Base-by-base conservation (phyloP, 768 basidiomycete species). In the Melanogaster broomeanus region DNA sequence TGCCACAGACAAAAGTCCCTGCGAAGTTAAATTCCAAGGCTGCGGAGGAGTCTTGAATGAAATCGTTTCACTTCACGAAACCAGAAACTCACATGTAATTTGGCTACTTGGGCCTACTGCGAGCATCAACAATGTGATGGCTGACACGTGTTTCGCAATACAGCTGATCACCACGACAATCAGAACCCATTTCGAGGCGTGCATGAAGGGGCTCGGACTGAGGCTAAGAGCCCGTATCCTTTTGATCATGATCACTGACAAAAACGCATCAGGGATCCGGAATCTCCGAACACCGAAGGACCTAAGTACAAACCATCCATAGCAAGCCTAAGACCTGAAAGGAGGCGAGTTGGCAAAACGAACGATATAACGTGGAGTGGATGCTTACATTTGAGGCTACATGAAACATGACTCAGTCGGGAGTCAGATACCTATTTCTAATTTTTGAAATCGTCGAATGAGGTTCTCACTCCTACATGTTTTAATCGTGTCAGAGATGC, bases 181-280 rank as follows among this genome's bases (percentile, higher is more conserved):
- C 16, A 49, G 25, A 11, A 61, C 43, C 49, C 6, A 51, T 25
- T 44, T 61, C 6, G 50, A 18, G 0, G 50, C 45, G n/a, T 13
- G 46, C n/a, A 61, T 22, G 6, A 58, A 52, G 30, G 39, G n/a
- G 2, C 24, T 33, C 7, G 53, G 38, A 25, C 15, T 27, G 15
- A 7, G 13, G 38, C 60, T 61, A 18, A 62, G 24, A 10, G 45
- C 57, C 2, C 54, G 16, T 53, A 62, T 30, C 40, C 61, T 55
- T 40, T 42, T 61, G 38, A 62, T 61, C 61, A 62, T 50, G 42
- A 62, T 56, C 10, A 54, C 61, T 62, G 8, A 9, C 27, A 35
- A 25, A 6, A 34, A 4, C 12, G 6, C 10, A 7, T 61, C 10
- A 53, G 41, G 30, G 5, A 8, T 18, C 6, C 15, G 31, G 27